phyloP scores from a whole-genome alignment of 257 asterid species.

The Verbascum thapsus region DNA sequence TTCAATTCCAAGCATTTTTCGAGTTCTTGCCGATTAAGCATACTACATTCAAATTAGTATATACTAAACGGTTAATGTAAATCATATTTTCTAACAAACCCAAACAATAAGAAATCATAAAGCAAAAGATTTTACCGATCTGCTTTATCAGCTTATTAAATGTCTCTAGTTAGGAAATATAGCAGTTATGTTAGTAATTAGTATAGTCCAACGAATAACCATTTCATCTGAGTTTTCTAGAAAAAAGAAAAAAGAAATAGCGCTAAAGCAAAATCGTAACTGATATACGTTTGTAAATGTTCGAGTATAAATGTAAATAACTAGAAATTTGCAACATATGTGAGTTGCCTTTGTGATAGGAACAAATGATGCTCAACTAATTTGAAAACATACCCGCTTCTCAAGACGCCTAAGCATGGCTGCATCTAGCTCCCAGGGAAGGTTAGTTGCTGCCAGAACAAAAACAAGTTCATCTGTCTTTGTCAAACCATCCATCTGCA shows the following conservation, averaged over 20 bases:
- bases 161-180: slow-evolving; percentile 1
- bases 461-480: slow-evolving; percentile 89
- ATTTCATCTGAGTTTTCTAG: neutral
- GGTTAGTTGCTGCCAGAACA: slow-evolving; percentile 98
- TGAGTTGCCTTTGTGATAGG: slow-evolving; percentile 1
- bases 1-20: too few relatives aligned
- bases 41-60: too few relatives aligned
- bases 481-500: slow-evolving; percentile 99
- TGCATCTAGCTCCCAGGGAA: slow-evolving; percentile 98
- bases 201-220: neutral
- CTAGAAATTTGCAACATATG: neutral
- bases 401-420: slow-evolving; percentile 99
- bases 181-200: neutral
- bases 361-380: slow-evolving; percentile 12
- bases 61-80: too few relatives aligned
- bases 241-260: neutral
- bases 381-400: slow-evolving; percentile 66
- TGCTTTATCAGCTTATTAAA: too few relatives aligned
- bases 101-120: too few relatives aligned
- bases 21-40: too few relatives aligned
- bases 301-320: neutral
- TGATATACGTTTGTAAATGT: neutral
- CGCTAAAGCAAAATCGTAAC: slow-evolving; percentile 3
- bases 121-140: too few relatives aligned
- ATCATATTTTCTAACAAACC: too few relatives aligned